Evolutionary conservation across 2,329 filamentous ascomycete genomes (phyloP), one percentile per base, ranked within the genome.

Genomic region (Fusarium sp.): DNA sequence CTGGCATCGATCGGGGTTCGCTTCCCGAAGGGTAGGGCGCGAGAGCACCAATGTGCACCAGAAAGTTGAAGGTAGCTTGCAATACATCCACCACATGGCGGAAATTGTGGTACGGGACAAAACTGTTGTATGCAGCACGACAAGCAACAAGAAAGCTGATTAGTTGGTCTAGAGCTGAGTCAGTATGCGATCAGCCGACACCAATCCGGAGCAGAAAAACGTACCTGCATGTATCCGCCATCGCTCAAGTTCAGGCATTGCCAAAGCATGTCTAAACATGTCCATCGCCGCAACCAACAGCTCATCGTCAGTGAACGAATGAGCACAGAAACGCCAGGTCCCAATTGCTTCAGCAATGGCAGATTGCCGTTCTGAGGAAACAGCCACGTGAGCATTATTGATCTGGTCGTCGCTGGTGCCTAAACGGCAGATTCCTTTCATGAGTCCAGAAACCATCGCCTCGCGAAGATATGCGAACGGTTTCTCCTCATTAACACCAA

Each of bases 71-170:
- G 5, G 94, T 89, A 2, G 95, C 97, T 79, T 98, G 95, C 54
- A 98, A 85, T 30, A 99, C 96, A 79, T 99, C 96, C 65, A 97
- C 91, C 23, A 97, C 96, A 80, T 99, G 96, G 56, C 95, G 92
- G 78, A 98, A 99, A 80, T 99, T 99, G 83, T 99, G 96, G 76
- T 98, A 99, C 23, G 95, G 92, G 36, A 97, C 94, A 78, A 97
- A 97, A 61, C 89, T 92, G 79, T 98, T 98, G 82, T 99, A 99
- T n/a, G 96, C 93, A 47, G 91, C 90, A 65, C 95, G 91, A 75
- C 94, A 96, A 54, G 94, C 94, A 67, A 97, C 87, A 64, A 98
- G 84, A 76, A 97, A 98, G 55, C 88, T 90, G 69, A 92, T 91
- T 30, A 99, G 84, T 78, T 97, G 91, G 72, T 92, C 93, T 92